A percentile compares a stretch with the other conserved stretches of the same genome.
Conservation (phyloP, 1,284 basidiomycete genomes). For the Heliocybe sulcata region DNA sequence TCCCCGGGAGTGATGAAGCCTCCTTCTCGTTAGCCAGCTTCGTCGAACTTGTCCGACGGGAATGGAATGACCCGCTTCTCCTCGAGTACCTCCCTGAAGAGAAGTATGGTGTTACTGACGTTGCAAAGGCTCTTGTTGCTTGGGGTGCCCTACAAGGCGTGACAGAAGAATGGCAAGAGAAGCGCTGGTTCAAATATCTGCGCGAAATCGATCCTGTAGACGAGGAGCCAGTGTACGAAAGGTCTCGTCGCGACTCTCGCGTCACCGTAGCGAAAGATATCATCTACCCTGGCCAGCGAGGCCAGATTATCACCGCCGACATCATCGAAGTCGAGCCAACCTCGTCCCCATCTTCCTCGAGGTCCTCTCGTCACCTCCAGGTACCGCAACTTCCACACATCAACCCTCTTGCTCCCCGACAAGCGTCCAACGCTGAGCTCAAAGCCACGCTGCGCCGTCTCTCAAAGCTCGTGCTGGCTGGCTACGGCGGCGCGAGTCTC, state of each 20-base stretch:
- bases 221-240: constrained; percentile 12
- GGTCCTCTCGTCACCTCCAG: constrained; percentile 1
- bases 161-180: constrained; percentile 72
- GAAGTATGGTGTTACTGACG: constrained; percentile 53
- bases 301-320: constrained; percentile 66
- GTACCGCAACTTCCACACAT: constrained; percentile 1
- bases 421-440: constrained; percentile 41
- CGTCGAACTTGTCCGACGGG: constrained; percentile 60
- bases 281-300: constrained; percentile 51
- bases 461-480: constrained; percentile 73
- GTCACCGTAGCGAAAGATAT: constrained; percentile 64
- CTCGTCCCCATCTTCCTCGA: constrained; percentile 4
- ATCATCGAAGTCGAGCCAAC: constrained; percentile 42
- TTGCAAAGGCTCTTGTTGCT: constrained; percentile 61
- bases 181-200: constrained; percentile 55
- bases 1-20: constrained; percentile 69
- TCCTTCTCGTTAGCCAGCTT: constrained; percentile 76
- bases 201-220: constrained; percentile 59
- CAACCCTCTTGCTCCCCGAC: constrained; percentile 16
- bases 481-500: constrained; percentile 72
- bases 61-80: constrained; percentile 55
- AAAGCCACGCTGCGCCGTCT: constrained; percentile 63
- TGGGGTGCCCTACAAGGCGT: constrained; percentile 75
- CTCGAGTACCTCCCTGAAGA: constrained; percentile 49
- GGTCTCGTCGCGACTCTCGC: constrained; percentile 27